These are phyloP conservation scores for Coemansia sp. DNA, from an alignment of 192 early-diverging fungal genomes.

Conservation along the genomic window DNA sequence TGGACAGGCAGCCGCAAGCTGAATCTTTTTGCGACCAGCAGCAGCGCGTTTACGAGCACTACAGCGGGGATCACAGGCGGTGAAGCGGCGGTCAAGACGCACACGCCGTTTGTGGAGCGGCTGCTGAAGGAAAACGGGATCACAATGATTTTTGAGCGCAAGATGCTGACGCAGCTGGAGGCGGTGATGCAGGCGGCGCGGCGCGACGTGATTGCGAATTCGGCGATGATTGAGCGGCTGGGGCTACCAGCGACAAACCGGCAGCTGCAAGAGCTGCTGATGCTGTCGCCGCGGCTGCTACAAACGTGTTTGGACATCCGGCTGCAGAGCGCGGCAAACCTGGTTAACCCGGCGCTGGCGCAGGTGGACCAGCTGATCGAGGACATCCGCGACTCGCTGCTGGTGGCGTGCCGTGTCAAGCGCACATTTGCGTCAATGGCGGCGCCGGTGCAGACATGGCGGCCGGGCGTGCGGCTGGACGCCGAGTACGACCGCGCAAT, in stretches of 20 bases:
- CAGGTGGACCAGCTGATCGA: constrained; percentile 78
- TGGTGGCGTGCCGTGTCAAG: constrained; percentile 72
- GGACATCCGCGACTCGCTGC: constrained; percentile 70
- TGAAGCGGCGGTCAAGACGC: constrained; percentile 1
- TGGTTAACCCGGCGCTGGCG: constrained; percentile 34
- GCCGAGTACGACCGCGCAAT: constrained; percentile 71
- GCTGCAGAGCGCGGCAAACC: constrained; percentile 61
- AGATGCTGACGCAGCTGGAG: constrained; percentile 64
- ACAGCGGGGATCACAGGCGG: constrained; percentile 27
- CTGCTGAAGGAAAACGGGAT: constrained; percentile 81
- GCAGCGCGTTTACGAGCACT: constrained; percentile 18
- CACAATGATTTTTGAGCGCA: constrained; percentile 71
- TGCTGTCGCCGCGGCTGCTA: constrained; percentile 78
- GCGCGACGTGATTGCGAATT: constrained; percentile 67
- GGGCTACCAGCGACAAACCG: constrained; percentile 67
- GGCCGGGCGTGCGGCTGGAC: constrained; percentile 61
- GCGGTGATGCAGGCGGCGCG: constrained; percentile 64
- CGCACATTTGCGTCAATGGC: constrained; percentile 65
- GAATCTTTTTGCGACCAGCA: constrained; percentile 31
- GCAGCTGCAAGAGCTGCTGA: constrained; percentile 67
- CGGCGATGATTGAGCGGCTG: constrained; percentile 64
- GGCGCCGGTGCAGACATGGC: constrained; percentile 65
- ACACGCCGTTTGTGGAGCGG: constrained; percentile 78
- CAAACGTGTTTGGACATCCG: constrained; percentile 77
- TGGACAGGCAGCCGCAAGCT: constrained; percentile 74